phyloP scores from a whole-genome alignment of 1,284 basidiomycete genomes.

The Cryptococcus sp. region DNA sequence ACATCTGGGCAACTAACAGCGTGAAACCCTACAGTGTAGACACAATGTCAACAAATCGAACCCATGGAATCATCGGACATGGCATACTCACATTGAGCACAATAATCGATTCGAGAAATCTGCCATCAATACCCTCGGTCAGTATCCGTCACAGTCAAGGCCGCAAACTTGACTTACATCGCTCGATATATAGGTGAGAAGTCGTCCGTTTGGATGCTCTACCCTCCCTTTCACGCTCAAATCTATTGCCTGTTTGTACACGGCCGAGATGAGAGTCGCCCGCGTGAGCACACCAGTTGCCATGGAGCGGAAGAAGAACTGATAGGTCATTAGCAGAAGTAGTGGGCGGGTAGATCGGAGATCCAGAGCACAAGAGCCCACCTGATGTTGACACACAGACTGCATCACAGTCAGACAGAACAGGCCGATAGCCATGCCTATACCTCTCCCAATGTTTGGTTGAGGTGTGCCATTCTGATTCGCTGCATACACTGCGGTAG shows the following conservation, averaged over 20 bases:
- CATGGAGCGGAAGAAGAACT: conserved; percentile 78
- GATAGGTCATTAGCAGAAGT: neutral
- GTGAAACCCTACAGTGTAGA: conserved; percentile 55
- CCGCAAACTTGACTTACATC: conserved; percentile 54
- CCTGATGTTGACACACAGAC: conserved; percentile 63
- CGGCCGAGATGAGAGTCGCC: conserved; percentile 67
- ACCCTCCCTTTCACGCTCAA: conserved; percentile 66
- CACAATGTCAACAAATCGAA: neutral
- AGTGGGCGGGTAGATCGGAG: neutral
- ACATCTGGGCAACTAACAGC: conserved; percentile 19
- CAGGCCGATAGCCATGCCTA: conserved; percentile 68
- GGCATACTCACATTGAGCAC: conserved; percentile 36
- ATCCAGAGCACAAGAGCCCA: conserved; percentile 23
- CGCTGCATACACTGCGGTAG: conserved; percentile 39
- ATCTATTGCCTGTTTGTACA: conserved; percentile 68
- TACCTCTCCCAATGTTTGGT: conserved; percentile 61
- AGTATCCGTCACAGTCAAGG: neutral
- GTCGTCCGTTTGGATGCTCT: conserved; percentile 62
- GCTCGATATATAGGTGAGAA: conserved; percentile 70
- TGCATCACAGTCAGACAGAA: conserved; percentile 61
- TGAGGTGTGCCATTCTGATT: conserved; percentile 27
- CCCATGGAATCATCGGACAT: neutral
- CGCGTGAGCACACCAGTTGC: conserved; percentile 65
- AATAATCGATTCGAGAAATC: conserved; percentile 47
- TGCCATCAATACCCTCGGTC: conserved; percentile 4